Percentiles rank a stretch among this genome's conserved stretches.
These are phyloP conservation scores for Zygoascus biomembranicola DNA, from an alignment of 805 yeast genomes.

Conservation along the genomic window DNA sequence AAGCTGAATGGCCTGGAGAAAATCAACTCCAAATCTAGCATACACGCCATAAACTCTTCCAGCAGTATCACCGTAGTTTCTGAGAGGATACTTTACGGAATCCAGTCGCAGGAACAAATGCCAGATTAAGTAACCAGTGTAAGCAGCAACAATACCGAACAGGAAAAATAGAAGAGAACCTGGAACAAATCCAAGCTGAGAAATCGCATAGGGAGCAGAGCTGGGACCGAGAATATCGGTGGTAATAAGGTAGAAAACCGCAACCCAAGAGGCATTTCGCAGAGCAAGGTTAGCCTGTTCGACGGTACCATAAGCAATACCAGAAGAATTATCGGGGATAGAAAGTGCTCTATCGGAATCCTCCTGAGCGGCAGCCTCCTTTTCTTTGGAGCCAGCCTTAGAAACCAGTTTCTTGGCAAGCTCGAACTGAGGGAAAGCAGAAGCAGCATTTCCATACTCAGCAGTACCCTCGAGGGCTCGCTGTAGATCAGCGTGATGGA, in stretches of 20 bases:
- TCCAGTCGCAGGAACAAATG: conserved; percentile 31
- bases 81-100: conserved; percentile 37
- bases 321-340: not conserved
- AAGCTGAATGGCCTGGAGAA: conserved; percentile 36
- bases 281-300: conserved; percentile 4
- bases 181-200: conserved; percentile 39
- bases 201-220: conserved; percentile 38
- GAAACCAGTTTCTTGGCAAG: conserved; percentile 9
- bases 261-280: conserved; percentile 19
- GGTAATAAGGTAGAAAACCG: conserved; percentile 39
- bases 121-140: conserved; percentile 36
- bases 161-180: conserved; percentile 36
- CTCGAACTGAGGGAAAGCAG: conserved; percentile 8
- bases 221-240: conserved; percentile 39
- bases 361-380: not conserved
- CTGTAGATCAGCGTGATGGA: conserved; percentile 15
- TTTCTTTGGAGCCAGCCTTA: conserved; percentile 1
- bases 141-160: conserved; percentile 38
- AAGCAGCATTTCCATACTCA: conserved; percentile 6
- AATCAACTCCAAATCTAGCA: conserved; percentile 29
- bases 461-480: conserved; percentile 13
- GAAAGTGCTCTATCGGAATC: conserved; percentile 1
- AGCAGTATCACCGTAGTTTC: conserved; percentile 36
- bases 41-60: conserved; percentile 33
- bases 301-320: not conserved